phyloP scores from a whole-genome alignment of 2,329 filamentous ascomycete genomes.

The Karstenula rhodostoma region DNA sequence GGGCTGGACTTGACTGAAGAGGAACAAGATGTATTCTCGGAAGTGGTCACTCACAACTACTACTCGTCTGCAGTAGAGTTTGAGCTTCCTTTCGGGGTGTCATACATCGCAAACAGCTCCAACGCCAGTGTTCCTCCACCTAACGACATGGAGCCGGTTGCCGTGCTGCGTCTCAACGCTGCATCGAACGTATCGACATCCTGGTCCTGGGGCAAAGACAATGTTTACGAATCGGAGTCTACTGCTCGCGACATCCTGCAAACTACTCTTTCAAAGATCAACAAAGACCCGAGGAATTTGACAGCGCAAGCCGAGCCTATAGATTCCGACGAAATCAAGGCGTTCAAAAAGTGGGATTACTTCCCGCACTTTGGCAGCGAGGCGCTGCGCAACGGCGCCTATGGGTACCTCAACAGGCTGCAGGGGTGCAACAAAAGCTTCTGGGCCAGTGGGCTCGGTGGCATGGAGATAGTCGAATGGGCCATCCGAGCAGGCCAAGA shows the following conservation, averaged over 20 bases:
- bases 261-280: constrained; percentile 43
- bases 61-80: constrained; percentile 47
- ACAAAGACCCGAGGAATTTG: constrained; percentile 48
- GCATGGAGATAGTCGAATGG: constrained; percentile 51
- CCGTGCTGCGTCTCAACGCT: constrained; percentile 41
- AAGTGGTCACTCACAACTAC: constrained; percentile 47
- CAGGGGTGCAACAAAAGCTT: constrained; percentile 49
- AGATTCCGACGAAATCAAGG: constrained; percentile 35
- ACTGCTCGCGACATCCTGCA: constrained; percentile 37
- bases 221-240: constrained; percentile 38
- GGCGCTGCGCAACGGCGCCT: constrained; percentile 37
- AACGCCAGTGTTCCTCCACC: constrained; percentile 39
- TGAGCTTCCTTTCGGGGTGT: constrained; percentile 46
- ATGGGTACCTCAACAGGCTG: constrained; percentile 42
- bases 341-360: constrained; percentile 51
- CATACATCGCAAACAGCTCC: constrained; percentile 40
- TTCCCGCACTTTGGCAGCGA: constrained; percentile 47
- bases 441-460: constrained; percentile 47
- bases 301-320: constrained; percentile 32
- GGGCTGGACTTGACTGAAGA: constrained; percentile 45
- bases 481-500: constrained; percentile 46
- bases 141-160: constrained; percentile 44
- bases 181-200: constrained; percentile 42
- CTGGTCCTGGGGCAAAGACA: constrained; percentile 49
- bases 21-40: constrained; percentile 42